Conservation (phyloP, 169 alveolate genomes). For the Cryptosporidium meleagridis region DNA sequence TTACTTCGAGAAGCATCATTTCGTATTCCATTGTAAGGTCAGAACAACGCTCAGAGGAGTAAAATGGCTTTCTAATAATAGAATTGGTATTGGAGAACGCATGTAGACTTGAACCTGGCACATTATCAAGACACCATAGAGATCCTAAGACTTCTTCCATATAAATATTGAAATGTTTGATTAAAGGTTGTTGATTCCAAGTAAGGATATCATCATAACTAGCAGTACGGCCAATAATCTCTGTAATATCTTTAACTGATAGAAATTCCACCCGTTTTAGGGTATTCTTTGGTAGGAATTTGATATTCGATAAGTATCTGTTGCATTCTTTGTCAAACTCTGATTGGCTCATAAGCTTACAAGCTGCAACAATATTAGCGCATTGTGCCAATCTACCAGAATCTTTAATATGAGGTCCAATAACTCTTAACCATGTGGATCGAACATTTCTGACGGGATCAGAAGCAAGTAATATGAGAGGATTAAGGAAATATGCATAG, state of each 20-base stretch:
- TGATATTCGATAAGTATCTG: constrained; percentile 15
- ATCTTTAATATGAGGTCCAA: constrained; percentile 72
- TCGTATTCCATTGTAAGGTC: constrained; percentile 69
- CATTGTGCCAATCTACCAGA: constrained; percentile 70
- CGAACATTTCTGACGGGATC: constrained; percentile 68
- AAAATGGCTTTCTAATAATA: constrained; percentile 29
- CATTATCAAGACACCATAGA: constrained; percentile 64
- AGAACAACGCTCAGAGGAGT: constrained; percentile 60
- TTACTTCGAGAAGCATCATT: constrained; percentile 73
- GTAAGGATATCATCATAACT: constrained; percentile 26
- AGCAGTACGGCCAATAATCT: constrained; percentile 25
- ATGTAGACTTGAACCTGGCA: constrained; percentile 44
- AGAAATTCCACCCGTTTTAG: constrained; percentile 59
- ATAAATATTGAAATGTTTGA: constrained; percentile 43
- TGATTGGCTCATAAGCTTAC: constrained; percentile 50
- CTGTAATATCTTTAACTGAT: constrained; percentile 51
- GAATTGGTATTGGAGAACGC: background rate
- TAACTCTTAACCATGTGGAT: constrained; percentile 50
- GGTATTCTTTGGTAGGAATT: constrained; percentile 35
- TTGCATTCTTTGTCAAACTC: constrained; percentile 58
- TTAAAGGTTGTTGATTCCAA: constrained; percentile 74
- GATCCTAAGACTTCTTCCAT: constrained; percentile 67
- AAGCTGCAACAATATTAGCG: constrained; percentile 69
- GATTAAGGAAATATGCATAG: constrained; percentile 49
- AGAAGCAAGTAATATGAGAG: constrained; percentile 42